Conservation (phyloP, 148 eudicot genomes). For the Arbutus unedo region DNA sequence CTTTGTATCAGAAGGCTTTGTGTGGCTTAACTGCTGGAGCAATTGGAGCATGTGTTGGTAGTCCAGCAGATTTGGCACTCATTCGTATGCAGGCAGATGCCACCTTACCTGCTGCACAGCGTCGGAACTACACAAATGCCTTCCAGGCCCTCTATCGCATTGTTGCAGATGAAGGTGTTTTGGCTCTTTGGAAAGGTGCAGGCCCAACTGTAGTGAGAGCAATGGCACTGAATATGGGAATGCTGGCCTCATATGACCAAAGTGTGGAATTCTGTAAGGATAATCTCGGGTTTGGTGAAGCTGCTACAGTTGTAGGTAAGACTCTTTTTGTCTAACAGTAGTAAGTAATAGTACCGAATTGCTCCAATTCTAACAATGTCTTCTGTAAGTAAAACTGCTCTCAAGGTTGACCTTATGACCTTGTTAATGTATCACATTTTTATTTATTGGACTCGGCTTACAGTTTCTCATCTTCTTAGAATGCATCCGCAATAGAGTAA, state of each 20-base stretch:
- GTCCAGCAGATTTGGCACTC: constrained; percentile 92
- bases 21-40: constrained; percentile 98
- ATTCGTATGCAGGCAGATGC: constrained; percentile 99
- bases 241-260: constrained; percentile 99
- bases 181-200: constrained; percentile 92
- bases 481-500: not conserved
- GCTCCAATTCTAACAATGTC: not conserved
- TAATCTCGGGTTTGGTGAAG: constrained; percentile 70
- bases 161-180: constrained; percentile 70
- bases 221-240: constrained; percentile 98
- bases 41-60: constrained; percentile 85
- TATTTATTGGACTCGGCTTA: not conserved
- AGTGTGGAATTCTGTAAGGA: constrained; percentile 82
- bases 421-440: too few species aligned
- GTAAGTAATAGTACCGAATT: not conserved
- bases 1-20: constrained; percentile 86
- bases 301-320: constrained; percentile 76
- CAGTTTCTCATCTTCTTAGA: not conserved
- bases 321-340: not conserved
- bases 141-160: constrained; percentile 86
- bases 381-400: not conserved
- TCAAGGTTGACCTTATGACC: not conserved
- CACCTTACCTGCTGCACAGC: constrained; percentile 75
- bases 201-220: constrained; percentile 96
- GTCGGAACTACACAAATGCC: constrained; percentile 81